Evolutionary conservation across 345 rosid genomes (phyloP), one percentile per base, ranked within the genome.

Genomic region (Pseudoturritis turrita): DNA sequence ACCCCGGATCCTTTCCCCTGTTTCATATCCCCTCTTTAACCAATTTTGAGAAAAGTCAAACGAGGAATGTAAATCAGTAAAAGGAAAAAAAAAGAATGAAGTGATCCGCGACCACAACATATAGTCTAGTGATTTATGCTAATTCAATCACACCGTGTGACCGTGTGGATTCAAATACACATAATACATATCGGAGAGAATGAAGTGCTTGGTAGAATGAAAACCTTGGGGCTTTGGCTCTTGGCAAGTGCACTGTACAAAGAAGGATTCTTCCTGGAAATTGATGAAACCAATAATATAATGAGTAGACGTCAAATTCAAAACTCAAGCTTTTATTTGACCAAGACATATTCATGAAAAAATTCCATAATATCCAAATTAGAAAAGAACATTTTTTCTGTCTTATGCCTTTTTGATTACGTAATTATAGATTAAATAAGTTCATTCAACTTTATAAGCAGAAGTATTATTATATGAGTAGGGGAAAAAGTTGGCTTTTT

Each of bases 201-300:
- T 25, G 58, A 22, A 43, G 21, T 45, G 19, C 63, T 21, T 23
- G 43, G 26, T 6, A 57, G 19, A 59, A 79, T 78, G 4, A 36
- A 86, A 49, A 77, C 97, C 98, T 95, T 91, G 18, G 99, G 99
- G 75, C 83, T 83, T 77, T 95, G 99, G 39, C 87, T 87, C 75
- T 80, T 88, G 17, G 90, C 87, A 39, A 95, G 96, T 40, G 51
- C 69, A 21, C 66, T 84, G 81, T 77, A 88, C 86, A 95, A 44
- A 14, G 67, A 77, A 10, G 96, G 85, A 81, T 92, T 75, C 80
- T 87, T 87, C 80, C 99, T 95, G 93, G 0, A 78, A 82, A 65
- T 65, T 37, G 26, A 46, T 65, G 18, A 43, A 81, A 65, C 55
- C 43, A 35, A 51, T 44, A 49, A 66, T 47, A 50, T 7, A 59